Base-by-base conservation (phyloP, 2,329 filamentous ascomycete species). In the Emmonsia crescens region DNA sequence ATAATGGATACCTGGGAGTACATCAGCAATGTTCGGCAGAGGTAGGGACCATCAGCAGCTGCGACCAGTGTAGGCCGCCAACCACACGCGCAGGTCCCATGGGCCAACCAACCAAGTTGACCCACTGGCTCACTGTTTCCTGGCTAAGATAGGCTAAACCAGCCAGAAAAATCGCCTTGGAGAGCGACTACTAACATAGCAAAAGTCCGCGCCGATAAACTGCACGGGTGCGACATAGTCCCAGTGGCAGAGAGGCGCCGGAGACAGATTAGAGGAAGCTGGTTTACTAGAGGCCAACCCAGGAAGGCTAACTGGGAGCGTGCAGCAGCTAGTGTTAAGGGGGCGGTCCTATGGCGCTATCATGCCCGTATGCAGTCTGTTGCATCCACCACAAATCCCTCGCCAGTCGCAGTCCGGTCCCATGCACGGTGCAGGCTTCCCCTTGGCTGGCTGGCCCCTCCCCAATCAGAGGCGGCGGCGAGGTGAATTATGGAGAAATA, bases 351-450 rank as follows among this genome's bases (percentile, higher is more conserved):
- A 2, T 54, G 29, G 49, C 27, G 49, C 27, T 54, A 54, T 54
- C 49, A 33, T 54, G 27, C 27, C 49, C 29, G 49, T 54, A 31
- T 54, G 49, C 29, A 19, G 49, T 14, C 49, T 54, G 19, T 33
- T 31, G 49, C 29, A 54, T 54, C 29, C 49, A 51, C 48, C 27
- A 21, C 29, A 36, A 54, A 36, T 54, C 49, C 49, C 49, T 54
- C 49, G 49, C 29, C 48, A 46, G 42, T 51, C 27, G 29, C 14
- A 51, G 48, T n/a, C 16, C 31, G 31, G 51, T 54, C 52, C 52
- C 33, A 56, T 56, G 52, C 52, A 56, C 52, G 52, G 52, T 56
- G 52, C 19, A 36, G n/a, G 52, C 33, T 27, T 56, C n/a, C 33
- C 31, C n/a, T 56, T 56, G 52, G 52, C 52, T 27, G 52, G 21